Percentiles rank a stretch among this genome's conserved stretches.
Evolutionary conservation across 495 filamentous ascomycete genomes (phyloP).

Genomic region (Hamigera avellanea): DNA sequence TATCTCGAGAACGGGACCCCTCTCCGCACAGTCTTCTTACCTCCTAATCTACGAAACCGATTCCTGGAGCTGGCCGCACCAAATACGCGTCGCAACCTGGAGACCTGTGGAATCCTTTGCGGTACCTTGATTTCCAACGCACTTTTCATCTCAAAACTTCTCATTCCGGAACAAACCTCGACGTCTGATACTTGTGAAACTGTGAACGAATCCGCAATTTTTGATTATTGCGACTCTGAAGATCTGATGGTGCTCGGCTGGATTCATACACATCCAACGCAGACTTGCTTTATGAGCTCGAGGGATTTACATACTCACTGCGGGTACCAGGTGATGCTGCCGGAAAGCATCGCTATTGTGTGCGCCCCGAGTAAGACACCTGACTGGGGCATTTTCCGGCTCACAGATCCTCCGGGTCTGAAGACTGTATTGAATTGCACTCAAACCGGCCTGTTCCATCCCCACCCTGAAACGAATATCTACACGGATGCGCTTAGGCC

Average conservation of each 20-base stretch:
- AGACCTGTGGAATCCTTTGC: conserved; percentile 91
- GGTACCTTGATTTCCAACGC: conserved; percentile 87
- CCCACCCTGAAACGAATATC: conserved; percentile 55
- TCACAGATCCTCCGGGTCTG: conserved; percentile 87
- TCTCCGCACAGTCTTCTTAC: conserved; percentile 79
- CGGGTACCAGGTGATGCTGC: conserved; percentile 87
- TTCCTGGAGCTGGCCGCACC: conserved; percentile 62
- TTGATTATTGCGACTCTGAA: conserved; percentile 78
- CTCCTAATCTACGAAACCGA: conserved; percentile 52
- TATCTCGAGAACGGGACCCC: conserved; percentile 82
- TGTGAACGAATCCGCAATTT: conserved; percentile 66
- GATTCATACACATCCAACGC: conserved; percentile 96
- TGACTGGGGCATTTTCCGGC: conserved; percentile 83
- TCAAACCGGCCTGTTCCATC: conserved; percentile 73
- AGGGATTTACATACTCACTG: conserved; percentile 86
- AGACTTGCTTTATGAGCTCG: conserved; percentile 96
- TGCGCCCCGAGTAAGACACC: conserved; percentile 76
- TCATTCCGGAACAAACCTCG: conserved; percentile 83
- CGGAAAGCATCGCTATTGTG: conserved; percentile 93
- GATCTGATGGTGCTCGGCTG: conserved; percentile 86
- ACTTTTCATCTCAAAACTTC: conserved; percentile 72
- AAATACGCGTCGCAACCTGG: conserved; percentile 72
- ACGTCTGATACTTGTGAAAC: conserved; percentile 93
- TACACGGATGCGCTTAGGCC: conserved; percentile 76
- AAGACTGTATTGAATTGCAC: conserved; percentile 65